Base-by-base conservation (phyloP, 2,329 filamentous ascomycete species). In the Polytolypa hystricis region DNA sequence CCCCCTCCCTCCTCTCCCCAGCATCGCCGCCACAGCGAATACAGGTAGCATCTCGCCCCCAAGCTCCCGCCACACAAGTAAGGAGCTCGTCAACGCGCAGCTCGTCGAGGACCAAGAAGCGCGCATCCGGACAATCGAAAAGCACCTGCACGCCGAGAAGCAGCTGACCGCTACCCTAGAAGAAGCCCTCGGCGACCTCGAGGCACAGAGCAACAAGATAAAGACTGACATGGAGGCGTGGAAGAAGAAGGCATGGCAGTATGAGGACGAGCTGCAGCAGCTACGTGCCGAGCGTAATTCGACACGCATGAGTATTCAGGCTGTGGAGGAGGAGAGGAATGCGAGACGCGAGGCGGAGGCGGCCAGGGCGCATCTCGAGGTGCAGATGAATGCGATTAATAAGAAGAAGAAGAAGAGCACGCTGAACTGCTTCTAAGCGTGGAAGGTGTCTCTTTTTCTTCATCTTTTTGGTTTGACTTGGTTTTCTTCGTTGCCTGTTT, bases 31-130 rank as follows among this genome's bases (percentile, higher is more conserved):
- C 29, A 60, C 67, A 9, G 55, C 61, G 18, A 45, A 70, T 60
- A 45, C 74, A 63, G 42, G 74, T 50, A 63, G 70, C 65, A 48
- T 74, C 57, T 59, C 74, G 52, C 61, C 75, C 48, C 62, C 74
- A 19, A 79, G 66, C 45, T 77, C 77, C 28, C 71, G 85, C 8
- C 84, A 87, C 41, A 71, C 77, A 12, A 93, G 85, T 68, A 93
- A 91, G 57, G 85, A 94, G 51, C 73, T 77, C 39, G 70, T 79
- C 35, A 73, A 80, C 41, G 75, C 79, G 33, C 87, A 95, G 52
- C 73, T 93, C 46, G 84, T 89, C 42, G 89, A 96, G 53, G 91
- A 98, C 50, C 87, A 95, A 58, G 91, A 98, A 57, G 83, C 84
- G 29, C 86, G 87, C 45, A 93, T 98, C 55, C 80, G 83, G 42